Percentiles rank a stretch among this genome's conserved stretches.
phyloP scores from a whole-genome alignment of 805 yeast genomes.

The Monosporozyma siamensis region DNA sequence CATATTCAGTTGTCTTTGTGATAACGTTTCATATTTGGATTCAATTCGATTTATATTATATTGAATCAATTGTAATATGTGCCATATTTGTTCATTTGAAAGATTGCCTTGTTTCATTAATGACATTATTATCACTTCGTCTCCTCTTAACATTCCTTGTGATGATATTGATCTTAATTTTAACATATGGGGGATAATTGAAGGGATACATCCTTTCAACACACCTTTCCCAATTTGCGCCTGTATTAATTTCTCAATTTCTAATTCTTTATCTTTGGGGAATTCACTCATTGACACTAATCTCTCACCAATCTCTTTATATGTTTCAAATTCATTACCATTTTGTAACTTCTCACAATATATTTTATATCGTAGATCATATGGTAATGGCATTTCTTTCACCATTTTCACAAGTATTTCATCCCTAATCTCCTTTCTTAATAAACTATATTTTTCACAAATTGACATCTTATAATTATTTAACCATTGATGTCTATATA shows the following conservation, averaged over 20 bases:
- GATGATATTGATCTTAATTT: constrained; percentile 30
- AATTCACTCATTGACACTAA: constrained; percentile 20
- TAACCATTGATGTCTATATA: constrained; percentile 1
- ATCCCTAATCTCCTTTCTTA: not conserved
- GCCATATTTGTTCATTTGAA: no score
- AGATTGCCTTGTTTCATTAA: no score
- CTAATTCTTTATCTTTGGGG: constrained; percentile 24
- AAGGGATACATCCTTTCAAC: constrained; percentile 1
- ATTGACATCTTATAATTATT: not conserved
- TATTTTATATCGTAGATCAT: constrained; percentile 12
- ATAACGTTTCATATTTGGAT: not conserved
- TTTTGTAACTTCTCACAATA: no score
- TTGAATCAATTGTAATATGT: not conserved
- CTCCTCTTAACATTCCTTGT: constrained; percentile 29
- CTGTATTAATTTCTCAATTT: constrained; percentile 19
- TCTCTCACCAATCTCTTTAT: not conserved
- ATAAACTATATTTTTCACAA: not conserved
- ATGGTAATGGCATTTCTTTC: constrained; percentile 22
- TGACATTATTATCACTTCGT: constrained; percentile 28
- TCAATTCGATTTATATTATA: not conserved
- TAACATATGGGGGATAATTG: constrained; percentile 13
- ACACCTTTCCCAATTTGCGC: constrained; percentile 7
- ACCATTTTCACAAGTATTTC: constrained; percentile 14
- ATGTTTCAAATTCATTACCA: no score
- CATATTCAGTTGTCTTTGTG: not conserved